A percentile compares a stretch with the other conserved stretches of the same genome.
phyloP scores from a whole-genome alignment of 75 land plant genomes.

The Pinus albicaulis region DNA sequence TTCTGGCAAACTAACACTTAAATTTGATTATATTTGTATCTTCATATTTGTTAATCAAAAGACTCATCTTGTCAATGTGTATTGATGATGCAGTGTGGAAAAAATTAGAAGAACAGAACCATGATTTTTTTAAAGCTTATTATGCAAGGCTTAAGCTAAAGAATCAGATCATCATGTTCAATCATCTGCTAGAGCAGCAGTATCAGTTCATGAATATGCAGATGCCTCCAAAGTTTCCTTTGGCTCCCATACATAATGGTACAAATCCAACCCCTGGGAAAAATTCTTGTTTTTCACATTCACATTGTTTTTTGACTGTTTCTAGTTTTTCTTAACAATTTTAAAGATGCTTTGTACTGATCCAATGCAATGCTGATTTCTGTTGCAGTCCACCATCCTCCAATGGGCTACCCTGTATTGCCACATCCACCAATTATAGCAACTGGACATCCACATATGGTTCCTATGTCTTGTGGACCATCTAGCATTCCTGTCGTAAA shows the following conservation, averaged over 20 bases:
- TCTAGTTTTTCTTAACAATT: background rate
- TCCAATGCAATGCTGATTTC: slow-evolving; percentile 5
- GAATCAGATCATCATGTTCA: slow-evolving; percentile 45
- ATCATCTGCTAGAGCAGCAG: slow-evolving; percentile 47
- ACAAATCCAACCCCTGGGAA: slow-evolving; percentile 77
- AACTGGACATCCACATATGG: slow-evolving; percentile 73
- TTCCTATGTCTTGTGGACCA: slow-evolving; percentile 51
- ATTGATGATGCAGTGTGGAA: slow-evolving; percentile 39
- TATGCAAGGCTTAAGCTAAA: slow-evolving; percentile 44
- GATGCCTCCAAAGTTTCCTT: slow-evolving; percentile 59
- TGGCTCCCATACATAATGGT: slow-evolving; percentile 84
- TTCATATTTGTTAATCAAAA: too few relatives aligned
- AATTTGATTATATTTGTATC: too few relatives aligned
- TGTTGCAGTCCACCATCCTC: slow-evolving; percentile 80
- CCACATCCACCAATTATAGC: slow-evolving; percentile 64
- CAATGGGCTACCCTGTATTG: slow-evolving; percentile 88
- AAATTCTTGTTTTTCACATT: slow-evolving; percentile 5
- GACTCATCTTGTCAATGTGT: background rate
- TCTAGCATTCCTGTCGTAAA: slow-evolving; percentile 68
- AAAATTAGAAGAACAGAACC: slow-evolving; percentile 49
- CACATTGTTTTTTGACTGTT: slow-evolving; percentile 13
- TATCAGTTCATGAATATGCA: slow-evolving; percentile 67
- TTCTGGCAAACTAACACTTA: too few relatives aligned
- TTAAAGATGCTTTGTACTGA: background rate
- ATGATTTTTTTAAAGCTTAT: slow-evolving; percentile 45